These are phyloP conservation scores for Scopulariopsis brevicaulis DNA, from an alignment of 2,329 filamentous ascomycete species.

Conservation along the genomic window DNA sequence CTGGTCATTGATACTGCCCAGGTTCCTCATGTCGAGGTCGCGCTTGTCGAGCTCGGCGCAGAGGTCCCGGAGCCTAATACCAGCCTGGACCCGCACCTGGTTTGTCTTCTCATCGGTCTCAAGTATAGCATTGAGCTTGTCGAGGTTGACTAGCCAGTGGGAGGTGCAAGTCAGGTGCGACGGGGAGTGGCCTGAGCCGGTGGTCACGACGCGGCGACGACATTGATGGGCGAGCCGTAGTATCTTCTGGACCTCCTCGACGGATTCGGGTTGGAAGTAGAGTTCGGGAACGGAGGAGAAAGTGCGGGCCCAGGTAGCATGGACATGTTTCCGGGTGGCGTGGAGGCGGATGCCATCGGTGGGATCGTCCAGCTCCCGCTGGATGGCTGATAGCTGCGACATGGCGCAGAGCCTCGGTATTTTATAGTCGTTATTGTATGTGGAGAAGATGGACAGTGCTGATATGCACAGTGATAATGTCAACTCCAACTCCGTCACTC, in stretches of 20 bases:
- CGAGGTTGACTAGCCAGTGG: constrained; percentile 89
- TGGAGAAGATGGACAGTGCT: background rate
- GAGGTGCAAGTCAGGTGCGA: constrained; percentile 87
- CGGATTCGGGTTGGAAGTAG: constrained; percentile 72
- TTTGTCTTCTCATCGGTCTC: constrained; percentile 55
- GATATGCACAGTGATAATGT: background rate
- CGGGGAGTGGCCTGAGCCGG: constrained; percentile 88
- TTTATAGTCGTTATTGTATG: background rate
- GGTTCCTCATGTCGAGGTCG: constrained; percentile 77
- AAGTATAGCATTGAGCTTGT: constrained; percentile 65
- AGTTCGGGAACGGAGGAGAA: constrained; percentile 84
- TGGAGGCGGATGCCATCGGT: constrained; percentile 49
- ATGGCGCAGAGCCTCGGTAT: background rate
- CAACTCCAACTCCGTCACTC: background rate
- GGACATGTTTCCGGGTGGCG: constrained; percentile 58
- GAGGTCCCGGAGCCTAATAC: constrained; percentile 69
- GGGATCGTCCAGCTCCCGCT: constrained; percentile 2
- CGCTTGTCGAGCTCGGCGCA: constrained; percentile 61
- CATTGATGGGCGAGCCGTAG: constrained; percentile 71
- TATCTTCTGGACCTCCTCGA: constrained; percentile 73
- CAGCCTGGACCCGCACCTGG: constrained; percentile 70
- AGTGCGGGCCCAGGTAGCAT: constrained; percentile 91
- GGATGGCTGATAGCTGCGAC: background rate
- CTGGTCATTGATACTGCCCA: constrained; percentile 93
- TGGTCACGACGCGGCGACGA: constrained; percentile 69